Evolutionary conservation across 176 grass and related monocot genomes (phyloP).

Genomic region (Eremochloa ophiuroides): DNA sequence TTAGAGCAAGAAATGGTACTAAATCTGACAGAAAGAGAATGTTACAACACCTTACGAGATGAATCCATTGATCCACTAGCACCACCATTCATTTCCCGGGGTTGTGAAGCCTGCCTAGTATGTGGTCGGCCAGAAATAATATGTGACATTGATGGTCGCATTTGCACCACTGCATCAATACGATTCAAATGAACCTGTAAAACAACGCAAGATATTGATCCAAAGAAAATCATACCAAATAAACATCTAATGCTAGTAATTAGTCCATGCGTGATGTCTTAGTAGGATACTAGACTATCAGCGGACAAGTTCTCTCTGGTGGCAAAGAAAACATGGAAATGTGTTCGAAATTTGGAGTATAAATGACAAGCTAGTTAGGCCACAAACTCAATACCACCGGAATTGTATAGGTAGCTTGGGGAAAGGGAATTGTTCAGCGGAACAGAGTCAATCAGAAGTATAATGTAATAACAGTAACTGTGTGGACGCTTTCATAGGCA

Average conservation of each 20-base stretch:
- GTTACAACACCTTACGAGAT: slow-evolving; percentile 24
- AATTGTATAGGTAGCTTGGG: neutral
- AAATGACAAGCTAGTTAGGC: slow-evolving; percentile 1
- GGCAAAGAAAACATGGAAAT: neutral
- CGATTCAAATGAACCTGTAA: slow-evolving; percentile 79
- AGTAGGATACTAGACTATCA: neutral
- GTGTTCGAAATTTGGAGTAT: neutral
- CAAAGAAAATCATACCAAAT: neutral
- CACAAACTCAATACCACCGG: slow-evolving; percentile 3
- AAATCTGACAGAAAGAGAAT: slow-evolving; percentile 12
- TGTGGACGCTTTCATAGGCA: too few relatives aligned
- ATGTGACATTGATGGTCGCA: slow-evolving; percentile 60
- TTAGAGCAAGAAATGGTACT: neutral
- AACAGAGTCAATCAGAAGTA: neutral
- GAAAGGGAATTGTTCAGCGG: neutral
- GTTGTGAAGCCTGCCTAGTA: slow-evolving; percentile 34
- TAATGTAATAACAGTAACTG: too few relatives aligned
- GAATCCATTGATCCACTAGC: neutral
- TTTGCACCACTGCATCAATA: slow-evolving; percentile 69
- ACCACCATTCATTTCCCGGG: slow-evolving; percentile 17
- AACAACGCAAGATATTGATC: slow-evolving; percentile 26
- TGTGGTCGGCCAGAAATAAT: slow-evolving; percentile 35
- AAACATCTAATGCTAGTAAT: neutral
- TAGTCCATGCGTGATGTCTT: neutral
- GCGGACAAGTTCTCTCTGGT: neutral